Conservation (phyloP, 2,329 filamentous ascomycete species). For the Penicillium sp. region DNA sequence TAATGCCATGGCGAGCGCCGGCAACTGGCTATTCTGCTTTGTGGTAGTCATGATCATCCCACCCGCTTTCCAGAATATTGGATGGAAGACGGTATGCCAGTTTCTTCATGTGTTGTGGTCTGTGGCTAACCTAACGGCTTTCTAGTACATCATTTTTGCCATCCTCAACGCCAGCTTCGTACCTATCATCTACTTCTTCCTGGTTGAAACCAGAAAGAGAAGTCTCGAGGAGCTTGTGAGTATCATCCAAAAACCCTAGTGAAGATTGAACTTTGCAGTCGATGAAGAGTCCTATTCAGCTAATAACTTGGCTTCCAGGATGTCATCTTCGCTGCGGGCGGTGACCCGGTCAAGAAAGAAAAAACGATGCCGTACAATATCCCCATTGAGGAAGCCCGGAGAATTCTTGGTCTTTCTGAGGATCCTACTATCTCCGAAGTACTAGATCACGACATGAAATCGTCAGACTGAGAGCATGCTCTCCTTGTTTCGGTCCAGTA, state of each 20-base stretch:
- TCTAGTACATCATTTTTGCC: conserved; percentile 6
- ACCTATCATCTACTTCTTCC: conserved; percentile 11
- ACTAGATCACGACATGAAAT: background rate
- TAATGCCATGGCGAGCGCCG: conserved; percentile 5
- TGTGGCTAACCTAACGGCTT: background rate
- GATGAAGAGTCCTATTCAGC: background rate
- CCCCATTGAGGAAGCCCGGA: background rate
- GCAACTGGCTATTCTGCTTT: conserved; percentile 12
- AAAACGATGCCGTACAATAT: background rate
- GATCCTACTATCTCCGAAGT: background rate
- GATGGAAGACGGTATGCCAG: background rate
- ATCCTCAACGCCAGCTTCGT: conserved; percentile 1
- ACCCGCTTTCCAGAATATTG: conserved; percentile 6
- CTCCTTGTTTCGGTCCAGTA: too few species aligned
- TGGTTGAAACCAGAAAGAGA: conserved; percentile 1
- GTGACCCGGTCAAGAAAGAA: background rate
- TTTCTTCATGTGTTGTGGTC: background rate
- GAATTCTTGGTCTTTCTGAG: background rate
- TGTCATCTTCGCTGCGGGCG: background rate
- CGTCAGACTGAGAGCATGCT: background rate
- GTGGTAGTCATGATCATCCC: conserved; percentile 12
- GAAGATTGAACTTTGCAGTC: background rate
- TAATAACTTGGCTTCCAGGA: background rate
- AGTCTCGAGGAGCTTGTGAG: conserved; percentile 1
- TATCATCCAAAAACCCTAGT: background rate